Base-by-base conservation (phyloP, 148 eudicot genomes). In the Diospyros lotus region DNA sequence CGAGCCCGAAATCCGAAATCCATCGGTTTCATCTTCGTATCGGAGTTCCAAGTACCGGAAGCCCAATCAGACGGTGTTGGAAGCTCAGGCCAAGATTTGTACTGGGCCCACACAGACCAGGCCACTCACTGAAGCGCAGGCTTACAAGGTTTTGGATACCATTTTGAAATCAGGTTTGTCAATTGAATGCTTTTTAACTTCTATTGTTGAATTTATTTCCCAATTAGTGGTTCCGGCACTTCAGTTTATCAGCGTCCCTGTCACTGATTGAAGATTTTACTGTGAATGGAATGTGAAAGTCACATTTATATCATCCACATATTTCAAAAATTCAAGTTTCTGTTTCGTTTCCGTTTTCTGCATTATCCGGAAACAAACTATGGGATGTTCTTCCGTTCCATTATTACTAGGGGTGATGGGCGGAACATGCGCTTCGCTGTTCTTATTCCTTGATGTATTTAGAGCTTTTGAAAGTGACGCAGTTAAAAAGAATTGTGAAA, bases 61-160 rank as follows among this genome's bases (percentile, higher is more conserved):
- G 70, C 96, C 98, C 9, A 94, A 94, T 83, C 94, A 79, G 81
- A 92, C 91, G 28, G 94, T 94, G 48, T 73, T 92, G 7, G 98
- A 94, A 62, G 98, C 98, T 69, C 98, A 94, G 64, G 83, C 89
- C 54, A 88, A 87, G 87, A 93, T 94, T 53, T 94, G 98, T 73
- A 94, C 98, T 5, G 98, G 97, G 1, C 98, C 98, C 4, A 94
- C 97, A 18, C 98, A 92, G 68, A 84, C 97, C 18, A 90, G 77
- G 77, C 96, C 96, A 3, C 91, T 94, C 45, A 71, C 77, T 40
- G 89, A 88, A 58, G 87, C 89, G 58, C 97, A 94, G 75, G 94
- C 96, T 76, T 79, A 79, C 13, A 88, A 89, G 77, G 98, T 90
- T 40, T 71, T 92, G 39, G 88, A 90, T 28, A 92, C 94, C 7